Base-by-base conservation (phyloP, 768 basidiomycete genomes). In the Boletus rubropictus region DNA sequence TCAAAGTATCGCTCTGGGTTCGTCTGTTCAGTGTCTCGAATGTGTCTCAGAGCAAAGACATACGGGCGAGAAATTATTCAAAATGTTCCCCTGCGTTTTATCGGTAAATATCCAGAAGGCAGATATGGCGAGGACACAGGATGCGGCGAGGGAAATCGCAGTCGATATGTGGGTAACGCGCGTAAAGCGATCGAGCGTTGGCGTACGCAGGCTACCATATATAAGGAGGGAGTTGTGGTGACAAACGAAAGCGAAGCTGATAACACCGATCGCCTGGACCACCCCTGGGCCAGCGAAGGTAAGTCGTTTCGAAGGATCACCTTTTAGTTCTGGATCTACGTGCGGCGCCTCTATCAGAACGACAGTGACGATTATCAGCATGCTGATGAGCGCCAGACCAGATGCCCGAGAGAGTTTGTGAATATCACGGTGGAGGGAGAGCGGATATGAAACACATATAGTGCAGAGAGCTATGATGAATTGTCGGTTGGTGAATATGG, bases 161-260 rank as follows among this genome's bases (percentile, higher is more conserved):
- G 93, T 97, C 34, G 92, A 95, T 44, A 93, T 79, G 62, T 97
- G 96, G 5, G 93, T 96, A 20, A 99, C 90, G 59, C 76, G 79
- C 39, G 89, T 81, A 63, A 98, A 99, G 32, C 94, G 80, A 65
- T 98, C 95, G 22, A 98, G 71, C 0, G 96, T 98, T 7, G 96
- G 96, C 7, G 89, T 95, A 36, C 81, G 80, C 62, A 99, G 70
- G 58, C 87, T 89, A 39, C 94, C 93, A 59, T 97, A 99, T 56
- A 99, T 97, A 54, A 98, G 76, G 44, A 97, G 79, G 8, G 93
- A 92, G 64, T 99, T 99, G 66, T 98, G 96, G 65, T 99, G 95
- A 63, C 94, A 96, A 18, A 96, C 94, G 59, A 93, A 97, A 36
- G 93, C 91, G 59, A 92, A 93, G 63, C 86, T 89, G 59, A 99